Evolutionary conservation across 495 filamentous ascomycete species (phyloP).

Genomic region (Hypoxylon lienhwacheense): DNA sequence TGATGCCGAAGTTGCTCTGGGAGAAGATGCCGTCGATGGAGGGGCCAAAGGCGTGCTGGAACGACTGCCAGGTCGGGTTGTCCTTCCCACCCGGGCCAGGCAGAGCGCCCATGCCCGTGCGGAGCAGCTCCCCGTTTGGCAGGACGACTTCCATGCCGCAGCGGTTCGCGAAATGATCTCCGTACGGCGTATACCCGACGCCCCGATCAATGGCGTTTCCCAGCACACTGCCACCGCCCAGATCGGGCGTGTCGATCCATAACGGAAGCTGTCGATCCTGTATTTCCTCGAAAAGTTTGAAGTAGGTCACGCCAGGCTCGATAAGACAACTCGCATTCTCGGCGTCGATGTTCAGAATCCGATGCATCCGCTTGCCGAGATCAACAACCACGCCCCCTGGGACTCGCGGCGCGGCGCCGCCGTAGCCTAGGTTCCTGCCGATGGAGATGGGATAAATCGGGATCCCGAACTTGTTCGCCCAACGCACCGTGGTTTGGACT

Average conservation of each 20-base stretch:
- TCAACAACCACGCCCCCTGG: constrained; percentile 57
- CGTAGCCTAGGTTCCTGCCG: constrained; percentile 60
- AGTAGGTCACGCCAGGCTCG: constrained; percentile 62
- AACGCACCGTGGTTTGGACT: constrained; percentile 50
- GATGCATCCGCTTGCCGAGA: constrained; percentile 58
- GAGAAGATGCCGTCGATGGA: constrained; percentile 60
- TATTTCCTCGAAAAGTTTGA: constrained; percentile 55
- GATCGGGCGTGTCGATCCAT: constrained; percentile 58
- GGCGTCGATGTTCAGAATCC: constrained; percentile 55
- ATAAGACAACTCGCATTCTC: constrained; percentile 57
- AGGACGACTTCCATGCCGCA: constrained; percentile 61
- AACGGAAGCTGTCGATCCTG: constrained; percentile 47
- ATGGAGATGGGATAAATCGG: constrained; percentile 60
- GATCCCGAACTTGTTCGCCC: constrained; percentile 52
- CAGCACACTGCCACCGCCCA: constrained; percentile 60
- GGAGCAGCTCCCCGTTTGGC: constrained; percentile 56
- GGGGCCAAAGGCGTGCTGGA: constrained; percentile 60
- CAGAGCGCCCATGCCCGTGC: constrained; percentile 63
- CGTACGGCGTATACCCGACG: constrained; percentile 57
- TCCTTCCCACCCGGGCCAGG: constrained; percentile 44
- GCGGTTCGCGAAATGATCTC: constrained; percentile 58
- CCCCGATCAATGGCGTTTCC: constrained; percentile 61
- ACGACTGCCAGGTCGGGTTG: constrained; percentile 54
- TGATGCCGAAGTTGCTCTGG: constrained; percentile 61
- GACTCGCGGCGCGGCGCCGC: constrained; percentile 59